Conservation (phyloP, 139 green algal genomes). For the Mesotaenium endlicherianum region DNA sequence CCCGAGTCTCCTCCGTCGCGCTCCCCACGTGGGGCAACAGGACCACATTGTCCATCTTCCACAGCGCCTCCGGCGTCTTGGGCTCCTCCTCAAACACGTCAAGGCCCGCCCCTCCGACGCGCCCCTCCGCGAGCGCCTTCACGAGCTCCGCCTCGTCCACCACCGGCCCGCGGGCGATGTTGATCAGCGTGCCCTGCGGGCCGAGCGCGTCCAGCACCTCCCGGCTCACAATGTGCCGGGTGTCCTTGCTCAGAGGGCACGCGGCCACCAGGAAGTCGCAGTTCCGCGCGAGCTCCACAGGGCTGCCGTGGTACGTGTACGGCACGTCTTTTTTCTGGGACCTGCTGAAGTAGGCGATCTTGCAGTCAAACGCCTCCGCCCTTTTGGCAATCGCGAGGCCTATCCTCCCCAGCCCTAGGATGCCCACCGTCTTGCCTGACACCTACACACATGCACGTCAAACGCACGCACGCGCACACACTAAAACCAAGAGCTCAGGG, state of each 20-base stretch:
- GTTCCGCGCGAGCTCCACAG: not conserved
- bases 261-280: conserved; percentile 22
- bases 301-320: conserved; percentile 18
- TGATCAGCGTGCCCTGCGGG: conserved; percentile 18
- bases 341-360: conserved; percentile 23
- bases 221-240: conserved; percentile 20
- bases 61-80: conserved; percentile 22
- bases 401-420: conserved; percentile 38
- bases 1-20: conserved; percentile 29
- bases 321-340: not conserved
- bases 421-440: conserved; percentile 32
- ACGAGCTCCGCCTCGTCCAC: conserved; percentile 40
- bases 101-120: conserved; percentile 32
- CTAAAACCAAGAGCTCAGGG: too few species aligned
- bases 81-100: conserved; percentile 49
- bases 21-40: conserved; percentile 40
- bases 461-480: too few species aligned
- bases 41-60: conserved; percentile 40
- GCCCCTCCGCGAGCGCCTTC: conserved; percentile 1
- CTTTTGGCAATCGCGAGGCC: conserved; percentile 27
- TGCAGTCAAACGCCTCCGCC: conserved; percentile 25
- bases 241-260: conserved; percentile 20
- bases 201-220: conserved; percentile 13
- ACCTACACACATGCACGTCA: too few species aligned
- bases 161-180: conserved; percentile 31